phyloP scores from a whole-genome alignment of 2,329 filamentous ascomycete genomes.

The Dactylonectria estremocensis region DNA sequence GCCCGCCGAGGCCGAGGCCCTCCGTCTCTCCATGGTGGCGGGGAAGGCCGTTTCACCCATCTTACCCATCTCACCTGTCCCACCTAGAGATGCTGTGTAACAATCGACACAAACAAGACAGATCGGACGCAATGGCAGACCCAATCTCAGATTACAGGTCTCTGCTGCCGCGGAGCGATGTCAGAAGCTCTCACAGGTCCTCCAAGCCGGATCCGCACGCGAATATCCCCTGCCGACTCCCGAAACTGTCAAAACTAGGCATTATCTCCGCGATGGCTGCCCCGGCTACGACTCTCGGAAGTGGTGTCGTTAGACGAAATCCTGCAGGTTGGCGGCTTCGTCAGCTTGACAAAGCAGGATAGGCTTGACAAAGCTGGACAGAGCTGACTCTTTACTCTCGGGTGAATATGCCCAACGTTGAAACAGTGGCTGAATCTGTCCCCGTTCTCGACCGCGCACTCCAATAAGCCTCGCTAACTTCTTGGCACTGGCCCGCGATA shows the following conservation, averaged over 20 bases:
- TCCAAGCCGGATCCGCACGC: background rate
- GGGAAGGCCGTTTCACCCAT: conserved; percentile 4
- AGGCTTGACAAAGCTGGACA: conserved; percentile 30
- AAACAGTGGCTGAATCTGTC: conserved; percentile 6
- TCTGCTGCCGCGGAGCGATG: background rate
- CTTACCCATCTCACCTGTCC: conserved; percentile 1
- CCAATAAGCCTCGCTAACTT: background rate
- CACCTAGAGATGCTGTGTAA: conserved; percentile 23
- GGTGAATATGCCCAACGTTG: conserved; percentile 30
- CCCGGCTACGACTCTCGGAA: background rate
- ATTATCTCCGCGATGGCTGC: conserved; percentile 8
- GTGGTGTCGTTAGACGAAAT: background rate
- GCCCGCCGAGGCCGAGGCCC: conserved; percentile 25
- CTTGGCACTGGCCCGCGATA: background rate
- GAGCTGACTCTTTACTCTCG: conserved; percentile 24
- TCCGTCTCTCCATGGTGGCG: conserved; percentile 1
- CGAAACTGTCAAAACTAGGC: background rate
- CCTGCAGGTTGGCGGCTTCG: conserved; percentile 26
- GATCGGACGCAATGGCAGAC: background rate
- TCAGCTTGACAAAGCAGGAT: conserved; percentile 42
- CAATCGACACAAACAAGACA: conserved; percentile 12
- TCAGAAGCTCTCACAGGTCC: background rate
- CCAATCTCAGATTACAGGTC: background rate
- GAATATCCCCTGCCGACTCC: background rate
- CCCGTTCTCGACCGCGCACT: conserved; percentile 26